Evolutionary conservation across 2,329 filamentous ascomycete genomes (phyloP), one percentile per base, ranked within the genome.

Genomic region (Fonsecaea multimorphosa): DNA sequence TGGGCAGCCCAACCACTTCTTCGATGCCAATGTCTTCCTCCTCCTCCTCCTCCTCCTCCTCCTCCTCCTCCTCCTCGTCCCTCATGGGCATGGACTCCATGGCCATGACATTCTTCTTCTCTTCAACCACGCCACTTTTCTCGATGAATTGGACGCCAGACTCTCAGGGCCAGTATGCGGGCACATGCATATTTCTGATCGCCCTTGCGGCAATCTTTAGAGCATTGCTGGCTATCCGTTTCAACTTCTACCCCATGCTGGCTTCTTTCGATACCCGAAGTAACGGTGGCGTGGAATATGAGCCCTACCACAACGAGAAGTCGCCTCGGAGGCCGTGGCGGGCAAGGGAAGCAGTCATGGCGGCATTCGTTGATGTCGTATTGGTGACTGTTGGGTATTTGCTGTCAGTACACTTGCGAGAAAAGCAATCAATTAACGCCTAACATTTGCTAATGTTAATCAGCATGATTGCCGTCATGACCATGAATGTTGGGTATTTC

Each of bases 391-490:
- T 95, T 53, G 90, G 89, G 12, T 96, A 96, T 78, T 80, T 96
- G 31, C 86, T 96, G 92, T 96, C 80, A 85, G 91, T 87, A 44
- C 55, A 24, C 11, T 6, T 7, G 16, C 16, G 7, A 31, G 44
- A 49, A 19, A 16, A 19, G 44, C n/a, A n/a, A n/a, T n/a, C n/a
- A n/a, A n/a, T n/a, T n/a, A n/a, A 12, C 9, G 2, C 7, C 9
- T 49, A 11, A 19, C 16, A 19, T 3, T 5, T 36, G 52, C 52
- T 55, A 24, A 55, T 16, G 16, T 19, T 19, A 22, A 16, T 8
- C 72, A 96, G 93, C 66, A 97, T 96, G 93, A 80, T 96, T 79
- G 91, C 91, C 14, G 90, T 96, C 74, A 96, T 95, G 91, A 93
- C 91, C 1, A 87, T 91, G 81, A 94, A 94, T 72, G 85, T 94